Evolutionary conservation across 2,329 filamentous ascomycete species (phyloP).

Genomic region (Aspergillus ochraceoroseus): DNA sequence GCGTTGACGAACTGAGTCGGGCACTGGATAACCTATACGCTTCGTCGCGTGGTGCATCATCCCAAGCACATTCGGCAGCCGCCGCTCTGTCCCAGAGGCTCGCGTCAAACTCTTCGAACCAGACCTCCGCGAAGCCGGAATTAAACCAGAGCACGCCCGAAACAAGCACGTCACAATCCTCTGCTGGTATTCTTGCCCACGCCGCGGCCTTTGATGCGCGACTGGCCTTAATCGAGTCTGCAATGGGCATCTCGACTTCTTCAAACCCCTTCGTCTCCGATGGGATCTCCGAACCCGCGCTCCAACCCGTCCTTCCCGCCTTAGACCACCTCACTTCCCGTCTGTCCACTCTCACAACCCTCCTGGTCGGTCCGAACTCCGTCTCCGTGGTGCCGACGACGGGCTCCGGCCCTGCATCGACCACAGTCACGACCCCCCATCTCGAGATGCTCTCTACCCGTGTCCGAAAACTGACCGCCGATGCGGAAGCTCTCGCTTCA

Average conservation of each 20-base stretch:
- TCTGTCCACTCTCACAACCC: slow-evolving; percentile 63
- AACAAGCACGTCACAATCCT: slow-evolving; percentile 20
- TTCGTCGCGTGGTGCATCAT: slow-evolving; percentile 27
- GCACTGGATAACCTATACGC: slow-evolving; percentile 62
- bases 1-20: slow-evolving; percentile 64
- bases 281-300: slow-evolving; percentile 48
- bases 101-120: slow-evolving; percentile 14
- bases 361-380: slow-evolving; percentile 38
- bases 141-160: slow-evolving; percentile 8
- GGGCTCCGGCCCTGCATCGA: slow-evolving; percentile 18
- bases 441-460: slow-evolving; percentile 43
- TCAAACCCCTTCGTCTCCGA: slow-evolving; percentile 51
- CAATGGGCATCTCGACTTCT: slow-evolving; percentile 70
- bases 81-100: slow-evolving; percentile 36
- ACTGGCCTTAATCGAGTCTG: slow-evolving; percentile 70
- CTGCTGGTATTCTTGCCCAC: slow-evolving; percentile 62
- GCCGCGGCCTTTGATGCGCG: slow-evolving; percentile 84
- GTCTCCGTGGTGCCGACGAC: slow-evolving; percentile 25
- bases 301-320: slow-evolving; percentile 70
- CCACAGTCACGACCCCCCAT: slow-evolving; percentile 38
- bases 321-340: slow-evolving; percentile 77
- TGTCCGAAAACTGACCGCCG: slow-evolving; percentile 43
- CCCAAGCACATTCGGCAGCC: slow-evolving; percentile 33
- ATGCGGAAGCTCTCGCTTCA: slow-evolving; percentile 43
- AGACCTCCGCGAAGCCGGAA: slow-evolving; percentile 5